Evolutionary conservation across 257 asterid genomes (phyloP), one percentile per base, ranked within the genome.

Genomic region (Plantago ovata): DNA sequence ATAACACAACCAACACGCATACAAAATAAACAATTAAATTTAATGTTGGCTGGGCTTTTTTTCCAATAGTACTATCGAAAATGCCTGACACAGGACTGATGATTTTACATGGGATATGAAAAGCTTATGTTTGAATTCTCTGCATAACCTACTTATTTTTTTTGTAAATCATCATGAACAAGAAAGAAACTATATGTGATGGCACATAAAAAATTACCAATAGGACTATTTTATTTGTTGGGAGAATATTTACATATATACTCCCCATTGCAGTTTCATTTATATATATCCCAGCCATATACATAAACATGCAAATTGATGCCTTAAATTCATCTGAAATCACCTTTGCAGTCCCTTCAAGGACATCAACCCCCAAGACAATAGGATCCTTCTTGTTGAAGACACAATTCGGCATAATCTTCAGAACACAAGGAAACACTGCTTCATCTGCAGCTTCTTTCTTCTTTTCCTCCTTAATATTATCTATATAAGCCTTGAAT

Each of bases 351-450:
- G 70, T 73, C 79, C 96, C 99, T 59, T 86, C 94, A 46, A 86
- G 67, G 69, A 93, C 82, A 61, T 93, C 95, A 58, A 84, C 99
- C 16, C 97, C 99, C 80, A 89, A 70, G 64, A 93, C 86, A 70
- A 93, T 93, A 67, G 99, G 99, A 68, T 93, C 94, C 83, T 93
- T 93, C 86, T 82, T 89, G 69, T 89, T 89, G 74, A 82, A 89
- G 53, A 93, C 74, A 62, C 89, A 83, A 63, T 79, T 77, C 22
- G 99, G 99, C 56, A 84, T 74, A 66, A 89, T 93, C 89, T 79
- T 84, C 43, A 93, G 92, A 69, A 89, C 80, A 70, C 99, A 93
- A 47, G 99, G 99, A 64, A 89, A 89, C 61, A 86, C 99, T 61
- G 95, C 97, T 63, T 88, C 97, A 44, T 88, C 97, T 16, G 96